Base-by-base conservation (phyloP, 176 grass and related monocot genomes). In the Puya raimondii region DNA sequence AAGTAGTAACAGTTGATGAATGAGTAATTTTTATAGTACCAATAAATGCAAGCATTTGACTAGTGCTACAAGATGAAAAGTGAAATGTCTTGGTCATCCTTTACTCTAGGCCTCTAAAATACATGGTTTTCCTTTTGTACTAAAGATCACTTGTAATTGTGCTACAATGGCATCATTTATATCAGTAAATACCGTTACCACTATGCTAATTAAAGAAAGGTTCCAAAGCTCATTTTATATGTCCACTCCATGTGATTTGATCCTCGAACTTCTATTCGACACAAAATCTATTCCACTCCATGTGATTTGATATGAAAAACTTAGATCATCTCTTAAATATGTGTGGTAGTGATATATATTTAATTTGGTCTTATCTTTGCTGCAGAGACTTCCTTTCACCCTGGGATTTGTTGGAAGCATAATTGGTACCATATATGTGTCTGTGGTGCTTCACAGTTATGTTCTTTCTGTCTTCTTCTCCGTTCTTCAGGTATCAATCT, bases 401-500 rank as follows among this genome's bases (percentile, higher is more conserved):
- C 16, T 99, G 85, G 87, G 89, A 82, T 93, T 99, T 85, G 67
- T 85, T 10, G 80, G 89, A 70, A 99, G 86, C 85, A 90, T 99
- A 87, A 58, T 84, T 70, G 80, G 83, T 16, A 99, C 94, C 12
- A 88, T 99, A 72, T 99, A 99, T 51, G 94, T 99, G 54, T 99
- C 94, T 56, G 88, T 99, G 89, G 94, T 93, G 84, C 87, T 93
- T 64, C 94, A 88, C 84, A 99, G 89, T 79, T 99, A 99, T 29
- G 61, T 93, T 72, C 89, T 99, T 53, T 99, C 89, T 51, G 89
- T 99, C 84, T 80, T 99, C 82, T 99, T 99, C 80, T 99, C 94
- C 16, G 78, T 78, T 47, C 78, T 99, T 80, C 94, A 93, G 87
- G 94, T 97, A 53, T 76, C 66, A 69, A 70, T 53, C 73, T 63